phyloP scores from a whole-genome alignment of 2,329 filamentous ascomycete genomes.

The Hysterium pulicare region DNA sequence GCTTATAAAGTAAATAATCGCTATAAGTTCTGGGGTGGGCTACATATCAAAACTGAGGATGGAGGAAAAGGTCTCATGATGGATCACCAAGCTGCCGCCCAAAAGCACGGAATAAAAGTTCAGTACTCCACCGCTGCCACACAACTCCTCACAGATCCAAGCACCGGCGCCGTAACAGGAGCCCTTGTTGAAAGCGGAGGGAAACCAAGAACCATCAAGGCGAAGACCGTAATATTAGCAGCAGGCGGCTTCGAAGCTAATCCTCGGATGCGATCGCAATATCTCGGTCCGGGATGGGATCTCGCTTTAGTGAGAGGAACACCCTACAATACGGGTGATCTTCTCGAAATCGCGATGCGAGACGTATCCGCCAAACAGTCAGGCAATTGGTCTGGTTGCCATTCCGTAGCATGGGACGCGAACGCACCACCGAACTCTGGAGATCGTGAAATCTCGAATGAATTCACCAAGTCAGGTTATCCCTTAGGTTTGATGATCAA shows the following conservation, averaged over 20 bases:
- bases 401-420: conserved; percentile 64
- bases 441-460: conserved; percentile 59
- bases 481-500: conserved; percentile 66
- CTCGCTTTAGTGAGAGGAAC: conserved; percentile 60
- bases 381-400: conserved; percentile 64
- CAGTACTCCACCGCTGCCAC: conserved; percentile 48
- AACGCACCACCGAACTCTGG: conserved; percentile 55
- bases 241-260: conserved; percentile 65
- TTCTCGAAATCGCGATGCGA: conserved; percentile 52
- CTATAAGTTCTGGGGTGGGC: conserved; percentile 65
- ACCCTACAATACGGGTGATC: conserved; percentile 61
- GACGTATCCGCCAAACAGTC: conserved; percentile 50
- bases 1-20: conserved; percentile 61
- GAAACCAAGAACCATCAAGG: conserved; percentile 27
- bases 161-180: conserved; percentile 29
- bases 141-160: conserved; percentile 33
- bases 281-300: conserved; percentile 61
- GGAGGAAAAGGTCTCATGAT: conserved; percentile 59
- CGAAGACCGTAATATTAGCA: conserved; percentile 50
- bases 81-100: conserved; percentile 47
- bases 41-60: conserved; percentile 57
- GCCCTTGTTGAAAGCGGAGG: conserved; percentile 29
- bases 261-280: conserved; percentile 53
- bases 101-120: conserved; percentile 42
- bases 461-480: conserved; percentile 68